Evolutionary conservation across 345 rosid genomes (phyloP).

Genomic region (Syzygium oleosum): DNA sequence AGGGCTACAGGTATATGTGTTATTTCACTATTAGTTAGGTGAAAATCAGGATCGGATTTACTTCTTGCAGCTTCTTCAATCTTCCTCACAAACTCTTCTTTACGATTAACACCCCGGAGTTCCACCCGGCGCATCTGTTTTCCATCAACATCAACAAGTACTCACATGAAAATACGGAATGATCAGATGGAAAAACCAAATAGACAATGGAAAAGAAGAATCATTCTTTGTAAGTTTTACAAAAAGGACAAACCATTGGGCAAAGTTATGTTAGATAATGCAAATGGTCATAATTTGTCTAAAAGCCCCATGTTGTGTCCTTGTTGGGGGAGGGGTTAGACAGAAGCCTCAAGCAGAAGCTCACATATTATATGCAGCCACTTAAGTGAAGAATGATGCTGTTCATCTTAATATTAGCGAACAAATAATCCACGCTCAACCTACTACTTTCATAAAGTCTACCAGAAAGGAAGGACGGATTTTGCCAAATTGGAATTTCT

Average conservation of each 20-base stretch:
- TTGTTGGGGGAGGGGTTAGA: background rate
- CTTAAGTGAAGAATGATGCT: background rate
- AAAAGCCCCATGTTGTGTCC: background rate
- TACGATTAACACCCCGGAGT: conserved; percentile 45
- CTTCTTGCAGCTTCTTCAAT: conserved; percentile 66
- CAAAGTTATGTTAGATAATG: background rate
- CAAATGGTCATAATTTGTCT: background rate
- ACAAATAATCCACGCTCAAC: background rate
- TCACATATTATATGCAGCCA: background rate
- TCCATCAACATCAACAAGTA: background rate
- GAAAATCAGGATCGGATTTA: conserved; percentile 20
- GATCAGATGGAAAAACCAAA: background rate
- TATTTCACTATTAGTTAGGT: background rate
- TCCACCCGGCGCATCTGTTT: conserved; percentile 58
- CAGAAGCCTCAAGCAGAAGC: background rate
- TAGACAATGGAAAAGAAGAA: background rate
- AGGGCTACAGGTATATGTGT: background rate
- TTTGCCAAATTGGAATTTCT: background rate
- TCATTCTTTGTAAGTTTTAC: background rate
- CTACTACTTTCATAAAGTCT: background rate
- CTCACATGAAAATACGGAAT: background rate
- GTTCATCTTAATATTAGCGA: background rate
- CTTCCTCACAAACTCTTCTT: conserved; percentile 65
- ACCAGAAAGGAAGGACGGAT: background rate
- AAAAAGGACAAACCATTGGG: background rate